These are phyloP conservation scores for Candolleomyces aberdarensis DNA, from an alignment of 768 basidiomycete species.

Conservation along the genomic window DNA sequence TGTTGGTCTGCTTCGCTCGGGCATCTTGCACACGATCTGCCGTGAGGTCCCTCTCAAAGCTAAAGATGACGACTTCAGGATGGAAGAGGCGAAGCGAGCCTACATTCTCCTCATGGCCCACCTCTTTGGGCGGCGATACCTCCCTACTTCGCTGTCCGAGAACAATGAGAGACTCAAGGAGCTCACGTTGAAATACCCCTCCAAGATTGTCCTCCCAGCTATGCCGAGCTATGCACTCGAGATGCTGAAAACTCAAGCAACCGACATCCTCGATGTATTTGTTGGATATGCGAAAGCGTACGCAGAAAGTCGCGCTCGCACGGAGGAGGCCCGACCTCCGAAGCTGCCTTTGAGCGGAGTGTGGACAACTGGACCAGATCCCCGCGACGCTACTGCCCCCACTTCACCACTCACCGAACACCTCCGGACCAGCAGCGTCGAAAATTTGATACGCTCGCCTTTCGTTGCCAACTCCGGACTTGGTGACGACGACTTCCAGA, in stretches of 20 bases:
- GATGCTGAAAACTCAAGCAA: slow-evolving; percentile 44
- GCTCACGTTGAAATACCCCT: slow-evolving; percentile 46
- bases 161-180: slow-evolving; percentile 27
- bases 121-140: slow-evolving; percentile 59
- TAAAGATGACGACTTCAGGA: slow-evolving; percentile 24
- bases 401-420: slow-evolving; percentile 28
- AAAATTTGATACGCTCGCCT: slow-evolving; percentile 45
- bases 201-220: slow-evolving; percentile 53
- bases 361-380: not conserved
- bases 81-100: slow-evolving; percentile 41
- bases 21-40: slow-evolving; percentile 58
- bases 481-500: slow-evolving; percentile 51
- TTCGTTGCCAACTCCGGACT: slow-evolving; percentile 67
- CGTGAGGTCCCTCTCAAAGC: not conserved
- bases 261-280: slow-evolving; percentile 52
- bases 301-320: slow-evolving; percentile 31
- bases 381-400: not conserved
- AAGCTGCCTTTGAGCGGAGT: slow-evolving; percentile 1
- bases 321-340: slow-evolving; percentile 4
- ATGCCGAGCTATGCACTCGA: slow-evolving; percentile 37
- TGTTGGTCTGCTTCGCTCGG: slow-evolving; percentile 52
- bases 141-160: slow-evolving; percentile 43
- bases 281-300: slow-evolving; percentile 52
- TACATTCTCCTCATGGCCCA: slow-evolving; percentile 59
- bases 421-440: slow-evolving; percentile 37